A percentile compares a stretch with the other conserved stretches of the same genome.
Conservation (phyloP, 2,329 filamentous ascomycete genomes). For the Parafenestella ontariensis region DNA sequence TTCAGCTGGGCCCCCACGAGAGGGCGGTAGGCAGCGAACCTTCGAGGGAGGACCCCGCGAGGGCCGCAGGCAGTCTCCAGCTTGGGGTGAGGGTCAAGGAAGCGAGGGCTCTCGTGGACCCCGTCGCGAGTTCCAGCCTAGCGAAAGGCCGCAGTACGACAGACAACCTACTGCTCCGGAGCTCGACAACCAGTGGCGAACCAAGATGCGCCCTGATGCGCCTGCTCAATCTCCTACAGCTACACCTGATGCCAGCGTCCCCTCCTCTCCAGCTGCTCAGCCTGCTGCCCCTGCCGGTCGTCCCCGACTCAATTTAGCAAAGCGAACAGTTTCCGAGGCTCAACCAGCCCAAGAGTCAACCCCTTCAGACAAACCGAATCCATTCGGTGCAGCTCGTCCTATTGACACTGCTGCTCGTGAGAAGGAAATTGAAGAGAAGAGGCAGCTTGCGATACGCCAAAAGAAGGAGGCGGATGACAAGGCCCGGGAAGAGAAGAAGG, state of each 20-base stretch:
- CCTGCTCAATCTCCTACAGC: conserved; percentile 67
- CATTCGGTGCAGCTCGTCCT: conserved; percentile 90
- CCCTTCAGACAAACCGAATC: conserved; percentile 78
- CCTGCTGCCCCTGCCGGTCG: conserved; percentile 68
- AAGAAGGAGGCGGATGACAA: conserved; percentile 90
- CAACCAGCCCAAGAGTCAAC: conserved; percentile 55
- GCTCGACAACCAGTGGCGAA: conserved; percentile 90
- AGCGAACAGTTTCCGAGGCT: conserved; percentile 87
- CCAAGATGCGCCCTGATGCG: conserved; percentile 85
- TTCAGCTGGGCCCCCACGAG: conserved; percentile 53
- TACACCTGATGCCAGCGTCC: conserved; percentile 76
- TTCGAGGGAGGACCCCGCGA: conserved; percentile 52
- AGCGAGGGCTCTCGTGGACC: conserved; percentile 82
- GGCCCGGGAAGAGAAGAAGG: conserved; percentile 72
- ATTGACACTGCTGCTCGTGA: conserved; percentile 93
- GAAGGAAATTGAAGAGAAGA: conserved; percentile 88
- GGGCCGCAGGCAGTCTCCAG: conserved; percentile 64
- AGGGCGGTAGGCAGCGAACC: conserved; percentile 65
- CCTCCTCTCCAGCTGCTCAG: conserved; percentile 73
- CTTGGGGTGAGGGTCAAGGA: conserved; percentile 74
- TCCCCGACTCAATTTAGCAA: conserved; percentile 85
- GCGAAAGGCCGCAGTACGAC: conserved; percentile 64
- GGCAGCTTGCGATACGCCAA: conserved; percentile 73
- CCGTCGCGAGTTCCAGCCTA: conserved; percentile 70
- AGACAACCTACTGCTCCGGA: conserved; percentile 86